Evolutionary conservation across 495 filamentous ascomycete genomes (phyloP), one percentile per base, ranked within the genome.

Genomic region (Daldinia concentrica): DNA sequence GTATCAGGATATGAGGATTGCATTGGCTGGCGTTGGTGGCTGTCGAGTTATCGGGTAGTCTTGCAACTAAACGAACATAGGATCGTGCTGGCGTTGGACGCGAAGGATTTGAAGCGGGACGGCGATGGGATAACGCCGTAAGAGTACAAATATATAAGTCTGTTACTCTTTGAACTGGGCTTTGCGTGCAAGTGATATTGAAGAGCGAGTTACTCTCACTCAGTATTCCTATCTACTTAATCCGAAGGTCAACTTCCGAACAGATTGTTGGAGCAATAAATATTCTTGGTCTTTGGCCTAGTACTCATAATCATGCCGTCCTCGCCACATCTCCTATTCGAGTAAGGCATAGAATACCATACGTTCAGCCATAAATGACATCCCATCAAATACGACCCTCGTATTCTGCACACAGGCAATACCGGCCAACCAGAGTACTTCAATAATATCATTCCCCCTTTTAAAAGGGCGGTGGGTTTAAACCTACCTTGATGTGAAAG

Each of bases 1-100:
- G 62, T 63, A 34, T 61, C 36, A 54, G 50, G 65, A 63, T 9
- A 59, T 4, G 55, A 24, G 62, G 39, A 59, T 58, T 24, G 66
- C 71, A 73, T 73, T 55, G 37, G 58, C 14, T 43, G 71, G 71
- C 71, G 71, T 69, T 69, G 26, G 58, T 15, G 22, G 51, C 62
- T 15, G 22, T 54, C n/a, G 60, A 57, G 52, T 36, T 50, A 41
- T 64, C 52, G 34, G 34, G 12, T 69, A 52, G 5, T 66, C 63
- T 66, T 57, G 24, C 55, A 52, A 32, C 24, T 37, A 56, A 43
- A 50, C 60, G 45, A 24, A 50, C 41, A 17, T 41, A 30, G 52
- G 52, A 24, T 66, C 43, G 30, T 57, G 62, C 43, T 26, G 56
- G 52, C 24, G 50, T 54, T 30, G 26, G 50, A 14, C 26, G 26